phyloP scores from a whole-genome alignment of 805 yeast species.

The Maudiozyma saulgeensis region DNA sequence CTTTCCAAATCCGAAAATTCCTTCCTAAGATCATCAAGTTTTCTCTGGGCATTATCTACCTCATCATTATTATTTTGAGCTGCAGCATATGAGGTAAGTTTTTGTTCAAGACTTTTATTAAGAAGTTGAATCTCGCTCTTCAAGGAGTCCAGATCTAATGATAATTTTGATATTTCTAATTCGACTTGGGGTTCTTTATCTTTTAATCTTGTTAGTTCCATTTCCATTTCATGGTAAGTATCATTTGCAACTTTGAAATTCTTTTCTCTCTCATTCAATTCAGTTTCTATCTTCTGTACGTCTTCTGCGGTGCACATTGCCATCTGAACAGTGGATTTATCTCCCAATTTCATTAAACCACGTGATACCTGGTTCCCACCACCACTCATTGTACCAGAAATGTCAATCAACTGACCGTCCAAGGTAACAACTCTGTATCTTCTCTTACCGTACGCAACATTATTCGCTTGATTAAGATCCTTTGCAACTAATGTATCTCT shows the following conservation, averaged over 20 bases:
- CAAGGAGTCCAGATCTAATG: conserved; percentile 56
- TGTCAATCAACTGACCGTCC: conserved; percentile 85
- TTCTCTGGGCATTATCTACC: conserved; percentile 4
- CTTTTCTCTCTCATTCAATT: conserved; percentile 44
- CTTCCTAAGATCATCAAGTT: conserved; percentile 27
- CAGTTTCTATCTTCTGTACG: conserved; percentile 42
- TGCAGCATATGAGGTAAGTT: conserved; percentile 14
- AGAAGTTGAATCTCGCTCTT: conserved; percentile 44
- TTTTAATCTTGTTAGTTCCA: conserved; percentile 45
- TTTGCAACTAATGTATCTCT: conserved; percentile 82
- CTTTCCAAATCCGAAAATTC: conserved; percentile 40
- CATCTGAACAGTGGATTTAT: neutral
- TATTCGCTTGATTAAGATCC: conserved; percentile 68
- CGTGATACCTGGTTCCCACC: conserved; percentile 68
- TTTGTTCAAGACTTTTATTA: conserved; percentile 34
- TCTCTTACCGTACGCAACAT: conserved; percentile 74
- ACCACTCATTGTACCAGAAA: conserved; percentile 93
- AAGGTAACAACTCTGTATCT: conserved; percentile 86
- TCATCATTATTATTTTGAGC: conserved; percentile 29
- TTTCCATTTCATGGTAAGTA: conserved; percentile 50
- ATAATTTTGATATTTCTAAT: conserved; percentile 44
- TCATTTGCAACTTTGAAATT: conserved; percentile 40
- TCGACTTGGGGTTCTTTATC: conserved; percentile 67
- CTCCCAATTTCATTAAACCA: conserved; percentile 58
- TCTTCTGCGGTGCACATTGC: conserved; percentile 40